Evolutionary conservation across 495 filamentous ascomycete genomes (phyloP).

Genomic region (Penicillium alfredii): DNA sequence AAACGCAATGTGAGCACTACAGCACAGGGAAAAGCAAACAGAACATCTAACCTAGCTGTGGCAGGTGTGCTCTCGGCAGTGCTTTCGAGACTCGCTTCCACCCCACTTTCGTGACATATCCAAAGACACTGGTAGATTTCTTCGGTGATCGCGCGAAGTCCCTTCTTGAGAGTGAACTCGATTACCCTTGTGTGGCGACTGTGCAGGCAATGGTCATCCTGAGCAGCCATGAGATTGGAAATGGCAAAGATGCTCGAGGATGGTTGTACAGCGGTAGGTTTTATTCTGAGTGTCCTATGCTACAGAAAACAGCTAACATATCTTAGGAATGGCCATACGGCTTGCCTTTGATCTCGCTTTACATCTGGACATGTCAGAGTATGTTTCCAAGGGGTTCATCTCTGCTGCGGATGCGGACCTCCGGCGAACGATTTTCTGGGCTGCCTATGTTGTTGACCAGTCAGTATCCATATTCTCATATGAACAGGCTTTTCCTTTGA

Average conservation of each 20-base stretch:
- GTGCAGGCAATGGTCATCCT: conserved; percentile 32
- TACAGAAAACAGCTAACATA: background rate
- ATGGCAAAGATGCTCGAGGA: conserved; percentile 26
- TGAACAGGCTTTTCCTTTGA: background rate
- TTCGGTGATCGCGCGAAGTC: conserved; percentile 27
- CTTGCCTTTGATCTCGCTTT: conserved; percentile 33
- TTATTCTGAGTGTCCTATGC: background rate
- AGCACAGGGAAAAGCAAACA: no score
- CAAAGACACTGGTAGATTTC: conserved; percentile 25
- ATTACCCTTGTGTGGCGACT: conserved; percentile 28
- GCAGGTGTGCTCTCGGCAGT: conserved; percentile 30
- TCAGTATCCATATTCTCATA: conserved; percentile 6
- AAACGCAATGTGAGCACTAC: conserved; percentile 32
- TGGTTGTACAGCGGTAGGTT: conserved; percentile 35
- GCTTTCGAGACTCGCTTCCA: conserved; percentile 24
- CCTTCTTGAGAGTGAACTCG: conserved; percentile 30
- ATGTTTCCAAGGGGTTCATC: conserved; percentile 22
- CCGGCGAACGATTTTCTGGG: conserved; percentile 29
- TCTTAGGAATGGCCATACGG: conserved; percentile 33
- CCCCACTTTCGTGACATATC: conserved; percentile 23
- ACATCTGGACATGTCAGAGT: conserved; percentile 26
- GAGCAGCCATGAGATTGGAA: conserved; percentile 24
- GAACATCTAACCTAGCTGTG: background rate
- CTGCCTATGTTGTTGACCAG: conserved; percentile 30
- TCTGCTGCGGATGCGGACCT: conserved; percentile 19